These are phyloP conservation scores for Xylaria sp. DNA, from an alignment of 2,329 filamentous ascomycete genomes.

Conservation along the genomic window DNA sequence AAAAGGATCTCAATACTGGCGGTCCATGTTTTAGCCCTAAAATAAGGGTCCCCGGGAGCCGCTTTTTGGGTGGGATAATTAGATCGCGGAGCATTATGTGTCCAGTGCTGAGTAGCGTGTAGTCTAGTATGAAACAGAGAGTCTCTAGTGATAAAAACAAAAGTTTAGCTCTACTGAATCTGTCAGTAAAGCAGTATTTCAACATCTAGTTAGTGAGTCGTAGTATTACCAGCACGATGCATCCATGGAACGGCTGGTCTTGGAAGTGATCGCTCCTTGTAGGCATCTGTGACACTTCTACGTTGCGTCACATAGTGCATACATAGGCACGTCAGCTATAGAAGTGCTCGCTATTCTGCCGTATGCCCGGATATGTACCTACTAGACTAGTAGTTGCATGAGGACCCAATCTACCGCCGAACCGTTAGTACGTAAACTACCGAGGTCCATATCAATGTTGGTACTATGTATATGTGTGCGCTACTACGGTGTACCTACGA, in stretches of 20 bases:
- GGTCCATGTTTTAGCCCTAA: neutral
- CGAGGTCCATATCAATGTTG: neutral
- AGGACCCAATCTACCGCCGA: neutral
- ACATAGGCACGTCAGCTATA: too few relatives aligned
- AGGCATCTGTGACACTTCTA: neutral
- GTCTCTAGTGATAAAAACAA: too few relatives aligned
- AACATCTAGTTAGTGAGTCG: neutral
- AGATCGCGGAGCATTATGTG: neutral
- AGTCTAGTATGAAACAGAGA: too few relatives aligned
- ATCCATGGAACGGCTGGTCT: neutral
- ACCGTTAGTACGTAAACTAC: too few relatives aligned
- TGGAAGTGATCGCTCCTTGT: neutral
- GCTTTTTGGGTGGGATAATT: neutral
- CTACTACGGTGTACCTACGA: neutral
- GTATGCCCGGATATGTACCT: neutral
- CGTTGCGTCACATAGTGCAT: too few relatives aligned
- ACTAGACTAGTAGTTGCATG: neutral
- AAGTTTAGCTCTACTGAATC: too few relatives aligned
- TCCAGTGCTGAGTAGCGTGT: neutral
- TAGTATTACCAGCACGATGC: neutral
- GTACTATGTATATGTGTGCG: too few relatives aligned
- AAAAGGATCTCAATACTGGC: neutral
- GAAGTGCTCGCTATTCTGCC: too few relatives aligned
- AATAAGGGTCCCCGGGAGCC: constrained; percentile 6
- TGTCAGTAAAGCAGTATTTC: too few relatives aligned